A percentile compares a stretch with the other conserved stretches of the same genome.
Conservation (phyloP, 2,329 filamentous ascomycete species). For the Dactylellina leptospora region DNA sequence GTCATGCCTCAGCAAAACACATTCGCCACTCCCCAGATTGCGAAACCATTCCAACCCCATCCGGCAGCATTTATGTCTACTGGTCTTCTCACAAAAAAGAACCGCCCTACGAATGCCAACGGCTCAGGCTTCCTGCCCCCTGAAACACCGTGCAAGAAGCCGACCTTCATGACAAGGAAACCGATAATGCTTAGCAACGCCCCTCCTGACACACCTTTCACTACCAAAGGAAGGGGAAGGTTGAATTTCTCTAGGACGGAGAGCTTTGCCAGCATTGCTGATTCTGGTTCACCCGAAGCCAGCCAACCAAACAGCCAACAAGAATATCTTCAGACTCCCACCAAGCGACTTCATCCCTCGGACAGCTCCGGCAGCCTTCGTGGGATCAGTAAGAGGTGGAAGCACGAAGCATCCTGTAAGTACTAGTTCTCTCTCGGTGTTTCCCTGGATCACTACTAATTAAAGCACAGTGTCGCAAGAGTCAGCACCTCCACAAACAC, state of each 20-base stretch:
- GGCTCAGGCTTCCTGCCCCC: conserved; percentile 81
- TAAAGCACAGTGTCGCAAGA: conserved; percentile 49
- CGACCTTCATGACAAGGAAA: conserved; percentile 71
- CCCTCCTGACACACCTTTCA: conserved; percentile 77
- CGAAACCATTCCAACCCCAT: conserved; percentile 78
- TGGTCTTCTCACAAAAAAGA: conserved; percentile 83
- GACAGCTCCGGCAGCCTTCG: conserved; percentile 45
- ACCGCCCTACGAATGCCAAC: conserved; percentile 51
- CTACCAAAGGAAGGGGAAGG: conserved; percentile 65
- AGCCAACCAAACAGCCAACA: conserved; percentile 45
- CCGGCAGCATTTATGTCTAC: conserved; percentile 92
- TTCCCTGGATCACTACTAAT: no score
- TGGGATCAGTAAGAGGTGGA: conserved; percentile 46
- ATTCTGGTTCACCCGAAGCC: conserved; percentile 37
- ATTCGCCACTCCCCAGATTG: conserved; percentile 78
- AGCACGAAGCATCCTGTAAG: conserved; percentile 34
- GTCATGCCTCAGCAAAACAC: conserved; percentile 59
- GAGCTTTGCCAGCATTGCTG: conserved; percentile 51
- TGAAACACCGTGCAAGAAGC: conserved; percentile 96
- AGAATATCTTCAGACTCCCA: conserved; percentile 46
- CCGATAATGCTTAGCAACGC: conserved; percentile 59
- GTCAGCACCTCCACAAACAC: conserved; percentile 60
- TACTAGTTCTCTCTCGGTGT: no score
- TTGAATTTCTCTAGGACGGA: conserved; percentile 58
- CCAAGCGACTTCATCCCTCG: conserved; percentile 44